Evolutionary conservation across 805 yeast species (phyloP).

Genomic region (Starmerella kuoi): DNA sequence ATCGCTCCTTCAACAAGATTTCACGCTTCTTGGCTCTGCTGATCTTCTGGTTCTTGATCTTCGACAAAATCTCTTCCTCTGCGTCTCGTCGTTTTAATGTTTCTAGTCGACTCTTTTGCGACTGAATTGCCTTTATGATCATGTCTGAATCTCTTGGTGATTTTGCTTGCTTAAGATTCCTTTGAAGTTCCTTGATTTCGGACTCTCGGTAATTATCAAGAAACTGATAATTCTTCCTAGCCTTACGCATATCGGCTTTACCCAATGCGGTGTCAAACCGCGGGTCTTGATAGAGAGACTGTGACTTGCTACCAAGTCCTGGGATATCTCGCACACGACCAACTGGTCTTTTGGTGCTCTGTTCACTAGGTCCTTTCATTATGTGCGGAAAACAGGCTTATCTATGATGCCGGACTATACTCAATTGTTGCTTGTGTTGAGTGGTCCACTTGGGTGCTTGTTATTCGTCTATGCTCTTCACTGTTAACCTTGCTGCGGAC

Average conservation of each 20-base stretch:
- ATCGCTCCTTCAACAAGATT: constrained; percentile 29
- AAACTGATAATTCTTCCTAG: constrained; percentile 70
- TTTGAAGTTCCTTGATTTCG: constrained; percentile 53
- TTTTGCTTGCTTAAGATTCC: constrained; percentile 34
- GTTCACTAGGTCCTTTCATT: constrained; percentile 83
- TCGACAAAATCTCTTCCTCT: constrained; percentile 51
- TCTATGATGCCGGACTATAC: too few relatives aligned
- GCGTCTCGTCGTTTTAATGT: constrained; percentile 64
- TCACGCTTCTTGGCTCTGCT: constrained; percentile 29
- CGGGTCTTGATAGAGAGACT: constrained; percentile 57
- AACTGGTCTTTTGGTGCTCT: constrained; percentile 61
- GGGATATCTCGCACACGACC: constrained; percentile 59
- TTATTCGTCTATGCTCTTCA: too few relatives aligned
- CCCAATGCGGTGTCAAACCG: constrained; percentile 88
- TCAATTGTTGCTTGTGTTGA: too few relatives aligned
- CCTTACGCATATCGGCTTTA: constrained; percentile 53
- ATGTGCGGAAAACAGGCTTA: too few relatives aligned
- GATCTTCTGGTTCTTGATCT: constrained; percentile 50
- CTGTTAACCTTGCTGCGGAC: too few relatives aligned
- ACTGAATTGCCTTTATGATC: constrained; percentile 27
- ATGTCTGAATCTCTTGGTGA: constrained; percentile 36
- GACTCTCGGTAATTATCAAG: constrained; percentile 71
- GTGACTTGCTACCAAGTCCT: constrained; percentile 28
- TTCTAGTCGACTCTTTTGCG: constrained; percentile 36
- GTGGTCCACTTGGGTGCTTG: too few relatives aligned